Evolutionary conservation across 352 stramenopile genomes (phyloP), one percentile per base, ranked within the genome.

Genomic region (Globisporangium iwayamae): DNA sequence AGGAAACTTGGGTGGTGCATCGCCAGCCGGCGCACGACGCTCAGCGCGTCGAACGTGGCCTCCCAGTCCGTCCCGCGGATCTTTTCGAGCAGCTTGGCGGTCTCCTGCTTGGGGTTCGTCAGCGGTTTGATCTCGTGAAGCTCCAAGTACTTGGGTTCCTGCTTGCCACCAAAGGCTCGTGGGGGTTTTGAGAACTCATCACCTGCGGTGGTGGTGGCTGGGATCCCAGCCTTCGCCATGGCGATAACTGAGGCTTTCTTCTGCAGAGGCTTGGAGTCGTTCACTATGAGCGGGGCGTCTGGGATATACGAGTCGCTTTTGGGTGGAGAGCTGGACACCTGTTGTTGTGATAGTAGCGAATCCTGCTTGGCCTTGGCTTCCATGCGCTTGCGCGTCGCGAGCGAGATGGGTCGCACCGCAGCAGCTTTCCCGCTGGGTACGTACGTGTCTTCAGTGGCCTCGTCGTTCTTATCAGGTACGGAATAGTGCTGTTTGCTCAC

Each of bases 101-200:
- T 22, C 7, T 89, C 77, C 25, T 90, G 77, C 43, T 89, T 91
- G 0, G 80, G 59, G 39, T 90, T 87, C 0, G 60, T 50, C 1
- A 92, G 39, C n/a, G 80, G 76, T 2, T 68, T 73, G 25, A 94
- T 63, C 58, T 94, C 81, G n/a, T 88, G 62, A 0, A 58, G 28
- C 30, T 91, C 75, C 10, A 94, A 51, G 34, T 94, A 94, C 47
- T 71, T 68, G 2, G 79, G 74, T n/a, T 91, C 83, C 60, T 90
- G 79, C 13, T 87, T 87, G 22, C 63, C 73, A 7, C 50, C 50
- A 56, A 71, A 73, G 18, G 32, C 63, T 20, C 68, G 67, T 0
- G 41, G 43, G 10, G 45, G 54, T 16, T 43, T 14, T 3, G 28
- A 18, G 28, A 18, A 36, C 13, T 56, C 43, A 34, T 64, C 56